phyloP scores from a whole-genome alignment of 106 monocot species.

The Cymbidium sinense region DNA sequence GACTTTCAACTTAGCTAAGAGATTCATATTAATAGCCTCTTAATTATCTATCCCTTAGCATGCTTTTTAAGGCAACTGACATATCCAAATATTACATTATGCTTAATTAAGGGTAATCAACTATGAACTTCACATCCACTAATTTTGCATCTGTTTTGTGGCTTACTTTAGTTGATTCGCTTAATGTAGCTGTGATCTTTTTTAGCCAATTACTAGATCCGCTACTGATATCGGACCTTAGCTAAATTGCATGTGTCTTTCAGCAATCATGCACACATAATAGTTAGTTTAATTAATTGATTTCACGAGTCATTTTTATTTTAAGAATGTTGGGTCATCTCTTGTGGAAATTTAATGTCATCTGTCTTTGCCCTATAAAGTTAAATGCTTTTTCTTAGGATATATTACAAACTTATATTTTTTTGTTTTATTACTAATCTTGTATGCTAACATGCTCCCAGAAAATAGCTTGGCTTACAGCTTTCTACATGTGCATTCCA shows the following conservation, averaged over 20 bases:
- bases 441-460: slow-evolving; percentile 8
- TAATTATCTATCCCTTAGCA: too few relatives aligned
- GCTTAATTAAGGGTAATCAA: neutral
- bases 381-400: neutral
- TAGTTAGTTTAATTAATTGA: neutral
- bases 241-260: neutral
- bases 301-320: neutral
- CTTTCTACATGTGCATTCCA: slow-evolving; percentile 99
- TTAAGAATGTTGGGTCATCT: neutral
- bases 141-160: neutral
- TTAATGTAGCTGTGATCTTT: neutral
- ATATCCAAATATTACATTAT: neutral
- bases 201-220: neutral
- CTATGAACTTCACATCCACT: neutral
- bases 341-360: neutral
- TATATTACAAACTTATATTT: neutral
- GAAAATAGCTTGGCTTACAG: slow-evolving; percentile 95
- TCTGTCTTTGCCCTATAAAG: neutral
- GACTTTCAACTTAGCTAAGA: too few relatives aligned
- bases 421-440: slow-evolving; percentile 4
- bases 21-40: too few relatives aligned
- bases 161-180: neutral
- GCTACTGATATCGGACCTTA: neutral
- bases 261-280: neutral
- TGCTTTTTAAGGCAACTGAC: too few relatives aligned